These are phyloP conservation scores for Chaetoceros muelleri DNA, from an alignment of 108 stramenopile species.

Conservation along the genomic window DNA sequence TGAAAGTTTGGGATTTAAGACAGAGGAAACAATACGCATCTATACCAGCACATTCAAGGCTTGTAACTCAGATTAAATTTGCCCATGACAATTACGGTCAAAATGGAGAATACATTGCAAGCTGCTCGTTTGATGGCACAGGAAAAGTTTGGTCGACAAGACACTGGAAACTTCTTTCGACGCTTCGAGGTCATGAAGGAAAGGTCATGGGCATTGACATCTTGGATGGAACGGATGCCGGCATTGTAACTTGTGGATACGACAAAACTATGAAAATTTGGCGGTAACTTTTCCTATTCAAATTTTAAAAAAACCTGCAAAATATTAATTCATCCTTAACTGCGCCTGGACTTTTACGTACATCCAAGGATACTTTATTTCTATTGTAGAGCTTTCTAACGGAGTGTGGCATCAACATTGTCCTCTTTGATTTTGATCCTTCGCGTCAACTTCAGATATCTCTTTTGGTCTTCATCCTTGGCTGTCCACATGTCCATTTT, in stretches of 20 bases:
- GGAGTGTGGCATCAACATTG: conserved; percentile 18
- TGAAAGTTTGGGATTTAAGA: conserved; percentile 92
- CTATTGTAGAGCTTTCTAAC: neutral
- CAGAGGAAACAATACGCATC: conserved; percentile 64
- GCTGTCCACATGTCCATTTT: conserved; percentile 50
- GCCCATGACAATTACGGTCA: conserved; percentile 24
- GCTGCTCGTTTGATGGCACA: conserved; percentile 90
- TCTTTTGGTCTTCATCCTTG: conserved; percentile 34
- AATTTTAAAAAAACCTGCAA: neutral
- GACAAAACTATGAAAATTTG: conserved; percentile 87
- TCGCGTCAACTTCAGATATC: conserved; percentile 54
- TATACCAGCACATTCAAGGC: conserved; percentile 88
- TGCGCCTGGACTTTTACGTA: neutral
- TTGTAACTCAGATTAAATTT: conserved; percentile 85
- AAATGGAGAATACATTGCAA: conserved; percentile 78
- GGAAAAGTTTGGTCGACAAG: conserved; percentile 85
- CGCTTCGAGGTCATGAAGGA: conserved; percentile 90
- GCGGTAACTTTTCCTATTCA: conserved; percentile 23
- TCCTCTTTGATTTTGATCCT: conserved; percentile 38
- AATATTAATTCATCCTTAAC: neutral
- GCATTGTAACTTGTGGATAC: conserved; percentile 71
- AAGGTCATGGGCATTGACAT: conserved; percentile 88
- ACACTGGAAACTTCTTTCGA: conserved; percentile 75
- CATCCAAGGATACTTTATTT: neutral
- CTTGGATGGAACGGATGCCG: conserved; percentile 25